Evolutionary conservation across 2,329 filamentous ascomycete species (phyloP), one percentile per base, ranked within the genome.

Genomic region (Pochonia chlamydosporia): DNA sequence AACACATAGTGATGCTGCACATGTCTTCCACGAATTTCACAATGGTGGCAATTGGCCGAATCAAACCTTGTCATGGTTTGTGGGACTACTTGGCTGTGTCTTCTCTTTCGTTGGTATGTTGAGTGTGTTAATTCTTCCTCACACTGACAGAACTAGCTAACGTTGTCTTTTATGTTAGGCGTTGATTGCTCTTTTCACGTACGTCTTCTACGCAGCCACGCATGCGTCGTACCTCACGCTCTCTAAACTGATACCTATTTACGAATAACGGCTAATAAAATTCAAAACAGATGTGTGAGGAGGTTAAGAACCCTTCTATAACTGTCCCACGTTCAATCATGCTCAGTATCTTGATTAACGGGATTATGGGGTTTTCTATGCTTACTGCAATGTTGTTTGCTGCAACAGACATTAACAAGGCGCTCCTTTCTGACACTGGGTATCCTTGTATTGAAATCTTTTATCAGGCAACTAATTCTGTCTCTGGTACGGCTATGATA

Each of bases 371-470:
- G 11, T 16, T 33, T n/a, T 33, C 9, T n/a, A n/a, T n/a, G n/a
- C n/a, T n/a, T n/a, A n/a, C n/a, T n/a, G n/a, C n/a, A n/a, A n/a
- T n/a, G n/a, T n/a, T n/a, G n/a, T n/a, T n/a, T n/a, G 21, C 16
- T 20, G 8, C 13, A 13, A n/a, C n/a, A 7, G 28, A 44, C 18
- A 24, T 44, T 20, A 20, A 21, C 4, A 11, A n/a, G n/a, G 43
- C 26, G 9, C 5, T 40, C 3, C 59, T 62, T 0, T 71, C 69
- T 0, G 65, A 66, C 0, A 78, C 76, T 0, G 71, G 70, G 1
- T 79, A 76, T 43, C 79, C 81, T 0, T 81, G 81, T 52, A 82
- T 84, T 55, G 69, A 79, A 44, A 70, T 82, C 18, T 81, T 81
- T 49, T 69, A 68, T 51, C 69, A 78, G 31, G 72, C 72, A 1